Percentiles rank a stretch among this genome's conserved stretches.
Evolutionary conservation across 208 protist species (phyloP).

Genomic region (Naegleria gruberi): DNA sequence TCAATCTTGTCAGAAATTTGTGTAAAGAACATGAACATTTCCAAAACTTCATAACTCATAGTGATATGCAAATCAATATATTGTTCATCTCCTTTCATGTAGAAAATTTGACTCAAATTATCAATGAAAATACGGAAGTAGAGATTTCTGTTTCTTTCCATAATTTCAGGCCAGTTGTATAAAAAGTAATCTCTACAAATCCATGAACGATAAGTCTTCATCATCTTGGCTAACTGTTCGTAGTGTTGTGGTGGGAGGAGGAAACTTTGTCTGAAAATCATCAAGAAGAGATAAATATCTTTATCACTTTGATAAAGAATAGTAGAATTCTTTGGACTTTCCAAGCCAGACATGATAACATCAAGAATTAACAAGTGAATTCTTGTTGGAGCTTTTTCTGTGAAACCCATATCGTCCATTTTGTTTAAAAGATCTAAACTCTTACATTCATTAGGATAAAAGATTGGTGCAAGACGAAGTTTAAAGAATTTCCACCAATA

Average conservation of each 20-base stretch:
- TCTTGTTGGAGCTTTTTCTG: background rate
- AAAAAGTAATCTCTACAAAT: slow-evolving; percentile 5
- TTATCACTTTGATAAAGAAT: slow-evolving; percentile 3
- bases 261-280: slow-evolving; percentile 22
- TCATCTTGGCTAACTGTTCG: background rate
- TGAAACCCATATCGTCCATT: background rate
- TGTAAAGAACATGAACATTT: slow-evolving; percentile 16
- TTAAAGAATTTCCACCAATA: slow-evolving; percentile 23
- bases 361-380: background rate
- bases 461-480: background rate
- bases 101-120: slow-evolving; percentile 10
- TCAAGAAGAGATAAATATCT: slow-evolving; percentile 15
- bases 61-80: background rate
- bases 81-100: background rate
- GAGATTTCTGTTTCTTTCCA: slow-evolving; percentile 20
- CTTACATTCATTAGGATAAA: slow-evolving; percentile 12
- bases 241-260: background rate
- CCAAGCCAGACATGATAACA: background rate
- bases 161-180: slow-evolving; percentile 18
- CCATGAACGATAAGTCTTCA: slow-evolving; percentile 14
- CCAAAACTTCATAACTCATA: slow-evolving; percentile 1
- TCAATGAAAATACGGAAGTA: slow-evolving; percentile 16
- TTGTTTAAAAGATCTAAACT: slow-evolving; percentile 9
- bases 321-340: background rate
- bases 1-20: slow-evolving; percentile 10